Evolutionary conservation across 192 early-diverging fungal genomes (phyloP), one percentile per base, ranked within the genome.

Genomic region (Podila epigama): DNA sequence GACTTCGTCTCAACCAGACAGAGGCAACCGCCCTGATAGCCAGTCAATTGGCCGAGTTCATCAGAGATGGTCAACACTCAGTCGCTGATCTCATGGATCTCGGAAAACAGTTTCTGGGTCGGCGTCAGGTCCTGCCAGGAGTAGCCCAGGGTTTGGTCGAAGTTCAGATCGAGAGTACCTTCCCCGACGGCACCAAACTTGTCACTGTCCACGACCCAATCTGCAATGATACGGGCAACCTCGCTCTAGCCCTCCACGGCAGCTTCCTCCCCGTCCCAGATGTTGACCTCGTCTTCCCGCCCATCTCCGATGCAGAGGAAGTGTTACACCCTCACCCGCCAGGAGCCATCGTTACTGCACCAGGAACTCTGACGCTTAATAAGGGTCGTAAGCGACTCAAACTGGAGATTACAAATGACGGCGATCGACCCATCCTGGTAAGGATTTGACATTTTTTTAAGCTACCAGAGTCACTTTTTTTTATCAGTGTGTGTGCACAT

Each of bases 131-230:
- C 34, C 69, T 92, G 65, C 80, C 89, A 0, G 86, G 88, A 10
- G 94, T 95, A 12, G 81, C 87, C 1, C 80, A 88, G 51, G 89
- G 85, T 0, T 68, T 99, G 29, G 80, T 88, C 53, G 92, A 95
- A 58, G 95, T 98, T 33, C 94, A 95, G 66, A 86, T 97, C 2
- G 95, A 97, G 69, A 94, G 95, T 12, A 93, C 92, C n/a, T 96
- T 97, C 64, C 91, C 84, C 8, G 94, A 97, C 64, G 97, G 97
- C 13, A 95, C 95, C 0, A 97, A 97, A 73, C 85, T 99, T 4
- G 93, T 97, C 8, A 97, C 97, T 0, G 91, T 99, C 8, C 95
- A 96, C 60, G 87, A 95, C 50, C 97, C 97, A 11, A 94, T 99
- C 64, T 87, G 90, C 58, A 88, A 89, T 5, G 80, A 87, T n/a